Base-by-base conservation (phyloP, 495 filamentous ascomycete species). In the Xylaria bambusicola region DNA sequence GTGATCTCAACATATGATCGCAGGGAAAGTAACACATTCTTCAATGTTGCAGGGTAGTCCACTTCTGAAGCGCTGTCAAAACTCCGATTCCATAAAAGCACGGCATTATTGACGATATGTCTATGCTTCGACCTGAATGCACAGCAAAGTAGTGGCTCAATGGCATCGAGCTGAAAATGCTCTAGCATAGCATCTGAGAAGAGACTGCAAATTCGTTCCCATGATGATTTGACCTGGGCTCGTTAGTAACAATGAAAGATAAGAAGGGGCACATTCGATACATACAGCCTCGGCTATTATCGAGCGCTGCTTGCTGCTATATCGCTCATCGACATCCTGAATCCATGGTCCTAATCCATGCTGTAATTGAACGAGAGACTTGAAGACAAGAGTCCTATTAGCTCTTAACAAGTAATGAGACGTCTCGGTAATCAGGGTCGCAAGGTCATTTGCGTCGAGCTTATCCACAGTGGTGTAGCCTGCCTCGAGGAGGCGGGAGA, bases 261-360 rank as follows among this genome's bases (percentile, higher is more conserved):
- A 4, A 27, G 15, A 15, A 38, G 18, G 36, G 8, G 3, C 29
- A 51, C 29, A 31, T 15, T 27, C 9, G 49, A 13, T 9, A 75
- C 77, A 70, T 71, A 80, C 78, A 45, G 65, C 61, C 56, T 67
- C 62, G 27, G 72, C 60, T 7, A 70, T 52, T 2, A 64, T 45
- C 26, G 60, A 69, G 17, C 69, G 61, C 27, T 72, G 65, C 31
- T 49, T 62, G 33, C 61, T 73, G 52, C 71, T 58, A 29, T 79
- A 69, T 48, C 63, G 60, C 35, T 72, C 65, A 13, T 73, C 74
- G 1, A 62, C 44, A 62, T 92, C 89, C 52, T 76, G 73, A 31
- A 91, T 69, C 87, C 88, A 92, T 6, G 75, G 59, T 3, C 75
- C 64, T 31, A 90, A 63, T 1, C 85, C 86, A 35, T 76, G 70